Conservation (phyloP, 2,329 filamentous ascomycete species). For the Sporothrix inflata region DNA sequence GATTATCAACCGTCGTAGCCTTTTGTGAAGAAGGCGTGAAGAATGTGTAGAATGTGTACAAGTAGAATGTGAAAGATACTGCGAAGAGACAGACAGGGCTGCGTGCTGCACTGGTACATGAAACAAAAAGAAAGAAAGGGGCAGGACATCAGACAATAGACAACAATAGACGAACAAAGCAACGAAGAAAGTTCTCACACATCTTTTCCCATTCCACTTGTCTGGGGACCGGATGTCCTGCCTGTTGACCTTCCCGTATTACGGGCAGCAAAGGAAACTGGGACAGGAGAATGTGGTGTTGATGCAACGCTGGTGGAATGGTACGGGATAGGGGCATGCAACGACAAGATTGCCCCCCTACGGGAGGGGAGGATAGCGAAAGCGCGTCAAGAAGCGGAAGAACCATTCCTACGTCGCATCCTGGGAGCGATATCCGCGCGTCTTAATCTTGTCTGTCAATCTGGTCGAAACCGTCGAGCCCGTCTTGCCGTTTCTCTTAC, state of each 20-base stretch:
- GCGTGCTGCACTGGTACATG: conserved; percentile 1
- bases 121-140: not conserved
- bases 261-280: not conserved
- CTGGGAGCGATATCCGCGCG: not conserved
- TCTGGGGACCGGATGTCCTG: not conserved
- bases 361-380: not conserved
- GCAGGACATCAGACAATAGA: not conserved
- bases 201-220: not conserved
- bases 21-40: not conserved
- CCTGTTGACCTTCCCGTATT: not conserved
- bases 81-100: not conserved
- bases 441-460: not conserved
- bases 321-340: not conserved
- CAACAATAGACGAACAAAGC: not conserved
- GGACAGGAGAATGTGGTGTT: not conserved
- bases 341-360: not conserved
- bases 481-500: not conserved
- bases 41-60: not conserved
- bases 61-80: not conserved
- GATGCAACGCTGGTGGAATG: not conserved
- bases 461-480: not conserved
- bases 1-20: not conserved
- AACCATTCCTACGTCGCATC: not conserved
- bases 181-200: not conserved
- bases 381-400: not conserved